Conservation (phyloP, 768 basidiomycete species). For the Kwoniella sp. region DNA sequence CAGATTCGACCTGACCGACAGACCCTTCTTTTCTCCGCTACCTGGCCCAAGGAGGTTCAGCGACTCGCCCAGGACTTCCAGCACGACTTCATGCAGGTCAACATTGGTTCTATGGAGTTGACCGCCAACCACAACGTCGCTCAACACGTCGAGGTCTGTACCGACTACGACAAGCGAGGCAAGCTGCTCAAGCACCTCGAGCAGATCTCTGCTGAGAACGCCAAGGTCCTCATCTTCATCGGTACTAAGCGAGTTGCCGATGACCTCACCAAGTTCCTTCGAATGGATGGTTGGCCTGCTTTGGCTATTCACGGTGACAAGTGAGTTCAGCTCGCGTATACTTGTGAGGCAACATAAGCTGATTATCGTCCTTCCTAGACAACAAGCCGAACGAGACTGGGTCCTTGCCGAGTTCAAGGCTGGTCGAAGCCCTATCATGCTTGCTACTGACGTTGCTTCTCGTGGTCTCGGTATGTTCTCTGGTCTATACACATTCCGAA, state of each 20-base stretch:
- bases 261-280: constrained; percentile 89
- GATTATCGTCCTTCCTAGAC: constrained; percentile 34
- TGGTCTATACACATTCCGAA: constrained; percentile 5
- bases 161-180: constrained; percentile 93
- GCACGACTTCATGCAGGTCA: constrained; percentile 95
- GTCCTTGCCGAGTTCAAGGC: constrained; percentile 97
- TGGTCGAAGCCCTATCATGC: constrained; percentile 93
- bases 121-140: constrained; percentile 97
- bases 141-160: constrained; percentile 94
- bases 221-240: constrained; percentile 98
- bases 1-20: constrained; percentile 98
- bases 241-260: constrained; percentile 97
- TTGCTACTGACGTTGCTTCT: constrained; percentile 98
- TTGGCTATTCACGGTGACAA: constrained; percentile 99
- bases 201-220: constrained; percentile 92
- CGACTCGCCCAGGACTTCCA: constrained; percentile 97
- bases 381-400: constrained; percentile 86
- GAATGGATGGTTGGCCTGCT: constrained; percentile 99
- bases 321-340: constrained; percentile 53
- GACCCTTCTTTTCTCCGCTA: constrained; percentile 98
- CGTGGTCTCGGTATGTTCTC: constrained; percentile 95
- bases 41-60: constrained; percentile 99
- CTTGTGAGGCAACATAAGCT: not conserved
- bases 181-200: constrained; percentile 97
- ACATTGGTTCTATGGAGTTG: constrained; percentile 97